phyloP scores from a whole-genome alignment of 148 eudicot genomes.

The Beta vulgaris region DNA sequence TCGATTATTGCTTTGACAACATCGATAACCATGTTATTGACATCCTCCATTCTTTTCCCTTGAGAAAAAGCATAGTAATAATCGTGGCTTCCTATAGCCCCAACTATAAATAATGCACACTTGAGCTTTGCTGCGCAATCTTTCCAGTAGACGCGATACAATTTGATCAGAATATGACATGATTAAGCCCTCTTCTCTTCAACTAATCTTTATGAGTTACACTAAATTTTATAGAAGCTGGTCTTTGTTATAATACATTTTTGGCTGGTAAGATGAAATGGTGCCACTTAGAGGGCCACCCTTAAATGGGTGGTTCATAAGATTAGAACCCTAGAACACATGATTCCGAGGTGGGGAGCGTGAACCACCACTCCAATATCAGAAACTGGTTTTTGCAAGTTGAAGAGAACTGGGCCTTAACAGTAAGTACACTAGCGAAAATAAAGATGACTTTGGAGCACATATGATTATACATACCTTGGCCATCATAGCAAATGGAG shows the following conservation, averaged over 20 bases:
- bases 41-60: slow-evolving; percentile 22
- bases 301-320: too few species aligned
- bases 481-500: slow-evolving; percentile 32
- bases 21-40: slow-evolving; percentile 20
- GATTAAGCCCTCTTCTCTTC: not conserved
- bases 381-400: too few species aligned
- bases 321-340: too few species aligned
- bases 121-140: slow-evolving; percentile 28
- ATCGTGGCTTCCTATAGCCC: slow-evolving; percentile 28
- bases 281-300: too few species aligned
- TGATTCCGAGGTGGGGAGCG: too few species aligned
- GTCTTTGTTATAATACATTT: too few species aligned
- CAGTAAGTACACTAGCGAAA: too few species aligned
- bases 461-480: slow-evolving; percentile 19
- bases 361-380: too few species aligned
- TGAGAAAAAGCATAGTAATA: slow-evolving; percentile 29
- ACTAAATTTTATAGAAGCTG: too few species aligned
- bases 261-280: too few species aligned
- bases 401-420: too few species aligned
- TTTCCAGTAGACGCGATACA: not conserved
- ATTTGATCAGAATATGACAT: not conserved
- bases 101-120: slow-evolving; percentile 17
- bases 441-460: not conserved
- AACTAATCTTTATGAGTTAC: not conserved
- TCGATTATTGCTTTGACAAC: slow-evolving; percentile 26